Base-by-base conservation (phyloP, 1,284 basidiomycete genomes). In the Thelephora terrestris region DNA sequence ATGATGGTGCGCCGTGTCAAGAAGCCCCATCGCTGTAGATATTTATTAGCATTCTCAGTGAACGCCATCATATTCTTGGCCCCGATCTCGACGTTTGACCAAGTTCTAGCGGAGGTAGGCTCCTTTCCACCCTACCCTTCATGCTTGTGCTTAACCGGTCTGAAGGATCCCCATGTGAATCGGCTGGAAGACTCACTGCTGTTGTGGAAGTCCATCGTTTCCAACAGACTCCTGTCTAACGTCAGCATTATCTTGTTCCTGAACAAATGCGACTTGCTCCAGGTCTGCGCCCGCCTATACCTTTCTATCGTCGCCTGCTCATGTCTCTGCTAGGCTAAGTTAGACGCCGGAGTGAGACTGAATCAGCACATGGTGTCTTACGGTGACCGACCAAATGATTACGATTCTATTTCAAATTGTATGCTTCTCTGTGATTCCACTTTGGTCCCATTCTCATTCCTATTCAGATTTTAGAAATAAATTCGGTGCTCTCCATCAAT, bases 11-110 rank as follows among this genome's bases (percentile, higher is more conserved):
- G 73, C 45, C 46, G 44, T 16, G 49, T 18, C n/a, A 17, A n/a
- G 43, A 24, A 12, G n/a, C 34, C 43, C n/a, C 27, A 18, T 18
- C 43, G 35, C 2, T 25, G 24, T 10, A 3, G 14, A 16, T 46
- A 36, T 25, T 17, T 34, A 36, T 25, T 1, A n/a, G 9, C 14
- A n/a, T 47, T n/a, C 23, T 53, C 57, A 87, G 85, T 86, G 32
- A 83, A 86, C 59, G 84, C 84, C 37, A 85, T 90, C 58, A 89
- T 90, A 51, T 90, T 89, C 65, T 73, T 89, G 49, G 85, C 83
- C 36, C 85, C 86, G 23, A 86, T 89, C 51, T 88, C 85, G 39
- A 83, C 81, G 21, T 90, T 89, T 57, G 86, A 89, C 67, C 85
- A 89, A 67, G 76, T 84, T 39, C 71, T 89, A 47, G 69, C 75